These are phyloP conservation scores for Penium margaritaceum DNA, from an alignment of 139 green algal genomes.

Conservation along the genomic window DNA sequence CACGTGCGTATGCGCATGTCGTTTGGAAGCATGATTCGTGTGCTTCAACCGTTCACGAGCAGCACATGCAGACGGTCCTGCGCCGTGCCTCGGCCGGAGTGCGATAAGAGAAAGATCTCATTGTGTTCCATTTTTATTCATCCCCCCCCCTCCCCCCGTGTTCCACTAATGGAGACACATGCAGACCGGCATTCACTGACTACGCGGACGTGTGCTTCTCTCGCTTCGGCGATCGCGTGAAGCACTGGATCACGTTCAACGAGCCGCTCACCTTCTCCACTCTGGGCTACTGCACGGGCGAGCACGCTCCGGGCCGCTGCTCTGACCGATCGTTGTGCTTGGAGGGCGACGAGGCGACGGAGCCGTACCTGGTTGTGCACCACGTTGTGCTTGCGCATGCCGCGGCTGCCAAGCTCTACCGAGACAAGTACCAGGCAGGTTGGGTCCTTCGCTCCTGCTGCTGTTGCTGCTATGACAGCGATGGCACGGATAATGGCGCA, in stretches of 20 bases:
- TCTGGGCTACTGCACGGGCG: slow-evolving; percentile 16
- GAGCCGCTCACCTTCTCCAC: slow-evolving; percentile 27
- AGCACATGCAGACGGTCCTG: too few species aligned
- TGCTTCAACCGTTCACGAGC: too few species aligned
- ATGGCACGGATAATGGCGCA: too few species aligned
- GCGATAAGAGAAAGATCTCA: too few species aligned
- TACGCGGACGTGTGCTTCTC: slow-evolving; percentile 26
- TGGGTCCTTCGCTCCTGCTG: too few species aligned
- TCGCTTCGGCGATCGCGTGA: slow-evolving; percentile 26
- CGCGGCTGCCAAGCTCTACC: slow-evolving; percentile 44
- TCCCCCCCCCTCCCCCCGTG: not conserved
- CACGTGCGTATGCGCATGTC: not conserved
- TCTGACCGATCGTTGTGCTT: not conserved
- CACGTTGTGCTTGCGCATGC: slow-evolving; percentile 52
- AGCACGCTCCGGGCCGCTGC: slow-evolving; percentile 30
- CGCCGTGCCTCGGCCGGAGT: too few species aligned
- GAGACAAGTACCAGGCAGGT: slow-evolving; percentile 38
- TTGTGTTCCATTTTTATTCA: not conserved
- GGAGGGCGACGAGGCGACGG: slow-evolving; percentile 16
- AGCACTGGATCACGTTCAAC: slow-evolving; percentile 44
- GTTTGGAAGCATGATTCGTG: too few species aligned
- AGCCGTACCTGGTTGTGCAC: slow-evolving; percentile 48
- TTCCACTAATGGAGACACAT: too few species aligned
- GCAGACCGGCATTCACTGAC: slow-evolving; percentile 9
- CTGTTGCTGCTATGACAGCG: too few species aligned